Base-by-base conservation (phyloP, 2,329 filamentous ascomycete species). In the Alternaria gaisen region DNA sequence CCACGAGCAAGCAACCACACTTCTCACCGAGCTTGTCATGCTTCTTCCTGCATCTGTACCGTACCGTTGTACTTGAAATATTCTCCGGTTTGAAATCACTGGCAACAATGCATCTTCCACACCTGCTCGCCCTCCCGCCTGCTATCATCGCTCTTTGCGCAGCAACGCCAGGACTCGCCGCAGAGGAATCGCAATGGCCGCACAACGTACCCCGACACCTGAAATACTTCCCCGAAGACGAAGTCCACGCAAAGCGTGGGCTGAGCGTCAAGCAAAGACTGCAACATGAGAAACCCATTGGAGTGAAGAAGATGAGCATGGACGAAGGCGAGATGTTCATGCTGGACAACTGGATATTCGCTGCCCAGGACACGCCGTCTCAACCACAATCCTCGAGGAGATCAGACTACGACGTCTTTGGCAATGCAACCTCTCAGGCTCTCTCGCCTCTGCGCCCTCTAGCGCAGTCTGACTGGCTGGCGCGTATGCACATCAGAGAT, bases 281-380 rank as follows among this genome's bases (percentile, higher is more conserved):
- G 54, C 75, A 66, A 43, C 62, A 65, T 68, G 76, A 79, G 71
- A 77, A 68, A 41, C 90, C 90, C 0, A 84, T 86, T 1, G 91
- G 87, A 1, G 83, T 94, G 56, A 87, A 86, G 73, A 93, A 93
- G 74, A 91, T 94, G 86, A 83, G 87, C 47, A 83, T 83, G 5
- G 88, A 93, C 72, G 85, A 87, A 51, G 86, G 86, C 61, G 90
- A 92, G 74, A 95, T 92, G 83, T 90, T 94, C 73, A 87, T 89
- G 67, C 81, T 89, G 57, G 85, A 91, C 44, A 90, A 92, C 75
- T 89, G 81, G 83, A 77, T 81, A 57, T 84, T 84, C 54, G 80
- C 78, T 4, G 72, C 71, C 8, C 28, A 30, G 11, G 71, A 72
- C 43, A 28, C 58, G 14, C 46, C 46, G 5, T 50, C 46, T 24